Evolutionary conservation across 164 flowering plant genomes (phyloP).

Genomic region (Chimonanthus salicifolius): DNA sequence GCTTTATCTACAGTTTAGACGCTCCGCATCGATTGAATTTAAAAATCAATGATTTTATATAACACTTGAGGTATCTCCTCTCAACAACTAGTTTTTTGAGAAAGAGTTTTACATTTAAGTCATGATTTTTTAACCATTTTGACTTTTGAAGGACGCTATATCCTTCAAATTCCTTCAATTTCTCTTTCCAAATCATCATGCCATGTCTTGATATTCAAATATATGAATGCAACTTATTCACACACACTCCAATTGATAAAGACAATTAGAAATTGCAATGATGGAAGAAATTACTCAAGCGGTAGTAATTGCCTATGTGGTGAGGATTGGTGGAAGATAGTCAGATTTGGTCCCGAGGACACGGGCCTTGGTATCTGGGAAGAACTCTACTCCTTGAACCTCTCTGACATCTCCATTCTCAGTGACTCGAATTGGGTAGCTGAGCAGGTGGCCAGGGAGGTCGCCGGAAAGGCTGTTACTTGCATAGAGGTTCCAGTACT

Average conservation of each 20-base stretch:
- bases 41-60: no score
- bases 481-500: slow-evolving; percentile 53
- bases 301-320: slow-evolving; percentile 37
- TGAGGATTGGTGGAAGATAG: slow-evolving; percentile 55
- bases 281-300: slow-evolving; percentile 26
- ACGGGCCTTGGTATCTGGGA: slow-evolving; percentile 73
- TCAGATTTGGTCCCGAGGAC: slow-evolving; percentile 55
- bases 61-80: no score
- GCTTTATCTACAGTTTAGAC: no score
- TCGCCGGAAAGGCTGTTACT: slow-evolving; percentile 35
- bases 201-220: neutral
- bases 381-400: slow-evolving; percentile 41
- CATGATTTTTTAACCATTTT: no score
- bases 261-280: neutral
- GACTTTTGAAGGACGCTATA: no score
- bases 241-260: neutral
- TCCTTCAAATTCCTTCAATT: no score
- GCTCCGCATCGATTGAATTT: no score
- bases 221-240: neutral
- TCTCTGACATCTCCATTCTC: slow-evolving; percentile 33
- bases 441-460: slow-evolving; percentile 66
- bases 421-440: slow-evolving; percentile 51
- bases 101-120: no score
- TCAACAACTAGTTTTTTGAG: no score
- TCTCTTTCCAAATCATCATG: no score